These are phyloP conservation scores for Dalechampia spathulata DNA, from an alignment of 441 rosid genomes.

Conservation along the genomic window DNA sequence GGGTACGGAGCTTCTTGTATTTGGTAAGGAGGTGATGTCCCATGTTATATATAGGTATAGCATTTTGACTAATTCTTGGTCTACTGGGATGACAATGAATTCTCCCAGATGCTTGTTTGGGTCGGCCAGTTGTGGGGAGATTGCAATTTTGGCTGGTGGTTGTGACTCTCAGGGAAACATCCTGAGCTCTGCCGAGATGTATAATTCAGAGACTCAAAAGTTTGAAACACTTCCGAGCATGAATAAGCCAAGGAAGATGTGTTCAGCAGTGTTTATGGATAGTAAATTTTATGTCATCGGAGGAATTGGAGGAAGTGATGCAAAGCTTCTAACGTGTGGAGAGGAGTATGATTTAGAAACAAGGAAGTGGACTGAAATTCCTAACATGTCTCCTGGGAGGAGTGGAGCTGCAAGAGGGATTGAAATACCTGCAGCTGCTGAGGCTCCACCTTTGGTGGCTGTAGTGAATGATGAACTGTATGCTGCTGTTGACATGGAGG, in stretches of 20 bases:
- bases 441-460: slow-evolving; percentile 90
- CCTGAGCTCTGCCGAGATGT: slow-evolving; percentile 74
- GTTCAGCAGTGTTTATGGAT: slow-evolving; percentile 90
- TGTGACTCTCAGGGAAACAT: slow-evolving; percentile 57
- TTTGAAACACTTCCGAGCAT: slow-evolving; percentile 64
- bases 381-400: slow-evolving; percentile 73
- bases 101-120: slow-evolving; percentile 89
- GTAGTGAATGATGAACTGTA: slow-evolving; percentile 76
- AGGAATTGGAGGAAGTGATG: slow-evolving; percentile 56
- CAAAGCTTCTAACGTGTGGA: slow-evolving; percentile 61
- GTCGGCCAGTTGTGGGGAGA: slow-evolving; percentile 89
- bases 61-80: slow-evolving; percentile 77
- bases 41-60: slow-evolving; percentile 86
- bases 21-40: slow-evolving; percentile 59
- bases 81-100: slow-evolving; percentile 70
- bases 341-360: slow-evolving; percentile 77
- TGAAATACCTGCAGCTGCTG: slow-evolving; percentile 60
- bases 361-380: slow-evolving; percentile 69
- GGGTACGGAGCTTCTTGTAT: slow-evolving; percentile 90
- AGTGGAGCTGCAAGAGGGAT: slow-evolving; percentile 32
- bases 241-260: slow-evolving; percentile 84
- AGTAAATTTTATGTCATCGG: slow-evolving; percentile 84
- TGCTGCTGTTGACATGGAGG: slow-evolving; percentile 83
- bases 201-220: slow-evolving; percentile 74
- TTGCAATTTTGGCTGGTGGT: slow-evolving; percentile 94